Percentiles rank a stretch among this genome's conserved stretches.
Conservation (phyloP, 1,284 basidiomycete species). For the Moesziomyces aphidis region DNA sequence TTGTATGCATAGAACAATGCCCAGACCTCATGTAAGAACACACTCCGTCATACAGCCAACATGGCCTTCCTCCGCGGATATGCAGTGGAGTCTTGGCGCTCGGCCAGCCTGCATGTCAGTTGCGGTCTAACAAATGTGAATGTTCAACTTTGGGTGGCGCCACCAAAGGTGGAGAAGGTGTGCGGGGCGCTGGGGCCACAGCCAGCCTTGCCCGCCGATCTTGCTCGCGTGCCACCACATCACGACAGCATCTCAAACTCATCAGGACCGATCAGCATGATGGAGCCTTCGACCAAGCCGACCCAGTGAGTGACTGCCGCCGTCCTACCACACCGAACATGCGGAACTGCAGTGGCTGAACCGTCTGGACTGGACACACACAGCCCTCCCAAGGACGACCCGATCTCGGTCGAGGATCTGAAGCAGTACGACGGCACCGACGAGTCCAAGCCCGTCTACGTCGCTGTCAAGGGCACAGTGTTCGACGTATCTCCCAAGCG, state of each 20-base stretch:
- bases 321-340: no score
- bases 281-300: slow-evolving; percentile 56
- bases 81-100: no score
- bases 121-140: not conserved
- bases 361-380: no score
- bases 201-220: not conserved
- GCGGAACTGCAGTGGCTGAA: no score
- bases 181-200: not conserved
- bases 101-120: no score
- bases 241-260: not conserved
- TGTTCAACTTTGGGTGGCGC: not conserved
- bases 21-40: no score
- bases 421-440: slow-evolving; percentile 78
- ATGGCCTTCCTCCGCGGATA: no score
- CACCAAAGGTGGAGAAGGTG: not conserved
- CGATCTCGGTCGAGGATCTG: slow-evolving; percentile 78
- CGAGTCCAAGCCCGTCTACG: slow-evolving; percentile 78
- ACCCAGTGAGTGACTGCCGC: slow-evolving; percentile 45
- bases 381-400: slow-evolving; percentile 80
- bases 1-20: no score
- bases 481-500: slow-evolving; percentile 83
- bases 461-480: slow-evolving; percentile 87
- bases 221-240: not conserved
- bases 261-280: slow-evolving; percentile 6
- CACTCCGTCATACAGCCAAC: no score